These are phyloP conservation scores for Venturia pyrina DNA, from an alignment of 2,329 filamentous ascomycete species.

Conservation along the genomic window DNA sequence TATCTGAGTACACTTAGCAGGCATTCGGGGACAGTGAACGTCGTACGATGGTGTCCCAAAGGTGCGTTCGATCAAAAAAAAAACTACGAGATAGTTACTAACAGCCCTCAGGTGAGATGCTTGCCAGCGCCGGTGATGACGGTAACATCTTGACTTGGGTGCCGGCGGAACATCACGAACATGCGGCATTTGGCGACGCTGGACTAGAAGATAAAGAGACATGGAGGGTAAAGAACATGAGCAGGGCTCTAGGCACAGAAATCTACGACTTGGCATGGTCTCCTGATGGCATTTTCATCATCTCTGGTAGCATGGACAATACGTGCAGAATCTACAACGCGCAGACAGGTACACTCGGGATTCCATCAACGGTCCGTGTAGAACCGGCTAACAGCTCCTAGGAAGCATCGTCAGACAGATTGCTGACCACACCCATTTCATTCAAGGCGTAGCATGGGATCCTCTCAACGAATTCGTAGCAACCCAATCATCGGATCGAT, in stretches of 20 bases:
- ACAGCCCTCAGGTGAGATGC: slow-evolving; percentile 60
- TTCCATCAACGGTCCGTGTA: slow-evolving; percentile 12
- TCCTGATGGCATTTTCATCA: slow-evolving; percentile 91
- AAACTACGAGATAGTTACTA: slow-evolving; percentile 16
- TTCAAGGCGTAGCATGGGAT: slow-evolving; percentile 97
- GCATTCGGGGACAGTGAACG: slow-evolving; percentile 95
- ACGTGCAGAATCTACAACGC: slow-evolving; percentile 95
- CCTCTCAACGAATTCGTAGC: slow-evolving; percentile 96
- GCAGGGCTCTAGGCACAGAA: slow-evolving; percentile 83
- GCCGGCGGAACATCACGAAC: slow-evolving; percentile 63
- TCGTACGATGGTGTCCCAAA: slow-evolving; percentile 90
- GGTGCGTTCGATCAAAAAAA: slow-evolving; percentile 44
- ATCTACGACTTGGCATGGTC: slow-evolving; percentile 99
- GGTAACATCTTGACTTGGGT: slow-evolving; percentile 97
- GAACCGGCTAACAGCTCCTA: slow-evolving; percentile 19
- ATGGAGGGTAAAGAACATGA: slow-evolving; percentile 97
- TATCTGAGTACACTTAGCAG: slow-evolving; percentile 88
- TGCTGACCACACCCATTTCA: slow-evolving; percentile 94
- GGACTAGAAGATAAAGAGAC: slow-evolving; percentile 87
- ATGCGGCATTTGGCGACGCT: slow-evolving; percentile 65
- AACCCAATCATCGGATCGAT: slow-evolving; percentile 95
- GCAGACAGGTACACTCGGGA: slow-evolving; percentile 57
- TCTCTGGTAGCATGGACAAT: slow-evolving; percentile 99
- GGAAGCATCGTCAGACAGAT: slow-evolving; percentile 76
- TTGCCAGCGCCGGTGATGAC: slow-evolving; percentile 93